Conservation (phyloP, 306 rosid genomes). For the Inga oerstediana region DNA sequence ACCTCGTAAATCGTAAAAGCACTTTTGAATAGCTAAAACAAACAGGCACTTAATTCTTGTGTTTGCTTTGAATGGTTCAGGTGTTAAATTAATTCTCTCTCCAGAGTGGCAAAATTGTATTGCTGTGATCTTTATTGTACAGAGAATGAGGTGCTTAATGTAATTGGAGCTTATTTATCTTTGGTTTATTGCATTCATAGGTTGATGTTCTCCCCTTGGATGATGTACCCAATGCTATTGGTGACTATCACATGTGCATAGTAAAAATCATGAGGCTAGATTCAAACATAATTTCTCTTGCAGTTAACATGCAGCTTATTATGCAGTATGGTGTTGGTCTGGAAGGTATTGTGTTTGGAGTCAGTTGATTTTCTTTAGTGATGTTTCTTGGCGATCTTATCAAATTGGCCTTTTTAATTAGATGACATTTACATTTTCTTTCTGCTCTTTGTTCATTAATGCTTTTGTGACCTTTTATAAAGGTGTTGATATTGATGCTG, state of each 20-base stretch:
- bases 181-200: conserved; percentile 40
- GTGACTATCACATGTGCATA: conserved; percentile 66
- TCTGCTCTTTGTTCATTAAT: background rate
- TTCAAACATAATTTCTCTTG: conserved; percentile 62
- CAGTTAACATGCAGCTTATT: conserved; percentile 73
- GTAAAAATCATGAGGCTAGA: conserved; percentile 66
- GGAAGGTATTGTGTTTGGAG: conserved; percentile 59
- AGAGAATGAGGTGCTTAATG: background rate
- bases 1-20: no score
- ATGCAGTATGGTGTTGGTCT: conserved; percentile 93
- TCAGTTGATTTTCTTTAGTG: conserved; percentile 10
- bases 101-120: background rate
- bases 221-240: conserved; percentile 64
- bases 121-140: background rate
- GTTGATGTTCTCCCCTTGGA: conserved; percentile 76
- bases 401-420: conserved; percentile 3
- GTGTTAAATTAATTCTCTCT: background rate
- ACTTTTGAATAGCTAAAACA: no score
- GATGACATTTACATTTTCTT: conserved; percentile 1
- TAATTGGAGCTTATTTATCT: background rate
- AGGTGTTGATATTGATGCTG: conserved; percentile 94
- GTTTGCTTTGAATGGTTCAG: conserved; percentile 6
- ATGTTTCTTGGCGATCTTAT: conserved; percentile 17
- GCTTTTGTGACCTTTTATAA: conserved; percentile 24
- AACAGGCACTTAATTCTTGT: background rate